Conservation (phyloP, 169 alveolate species). For the Theileria luwenshuni region DNA sequence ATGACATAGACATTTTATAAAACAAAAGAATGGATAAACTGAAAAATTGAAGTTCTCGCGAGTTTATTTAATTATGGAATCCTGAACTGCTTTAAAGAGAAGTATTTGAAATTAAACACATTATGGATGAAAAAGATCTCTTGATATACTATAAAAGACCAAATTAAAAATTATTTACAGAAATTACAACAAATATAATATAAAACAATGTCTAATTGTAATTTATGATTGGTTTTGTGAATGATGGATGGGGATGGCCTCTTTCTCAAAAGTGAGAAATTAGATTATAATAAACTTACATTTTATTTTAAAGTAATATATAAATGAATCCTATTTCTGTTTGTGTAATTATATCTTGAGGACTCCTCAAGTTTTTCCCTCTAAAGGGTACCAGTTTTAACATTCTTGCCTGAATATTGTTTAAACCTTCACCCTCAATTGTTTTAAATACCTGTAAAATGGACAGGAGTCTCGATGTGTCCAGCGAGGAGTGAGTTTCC, state of each 20-base stretch:
- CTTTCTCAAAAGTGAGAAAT: neutral
- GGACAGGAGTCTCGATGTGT: conserved; percentile 21
- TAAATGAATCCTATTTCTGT: no score
- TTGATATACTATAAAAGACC: neutral
- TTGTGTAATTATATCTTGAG: no score
- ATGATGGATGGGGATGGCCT: conserved; percentile 10
- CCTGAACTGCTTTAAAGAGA: no score
- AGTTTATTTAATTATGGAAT: neutral
- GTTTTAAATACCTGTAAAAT: conserved; percentile 8
- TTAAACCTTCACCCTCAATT: neutral
- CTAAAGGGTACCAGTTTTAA: no score
- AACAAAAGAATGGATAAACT: no score
- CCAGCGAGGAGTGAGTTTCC: conserved; percentile 30
- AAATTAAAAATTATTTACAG: neutral
- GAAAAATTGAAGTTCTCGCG: no score
- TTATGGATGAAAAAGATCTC: neutral
- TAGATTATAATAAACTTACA: no score
- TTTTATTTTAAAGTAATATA: no score
- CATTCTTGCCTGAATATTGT: neutral
- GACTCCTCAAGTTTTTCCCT: no score
- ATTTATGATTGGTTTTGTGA: neutral
- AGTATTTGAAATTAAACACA: neutral
- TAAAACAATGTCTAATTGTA: neutral
- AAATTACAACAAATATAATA: neutral
- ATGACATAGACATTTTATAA: no score